Conservation (phyloP, 768 basidiomycete genomes). For the Mycena leptocephala region DNA sequence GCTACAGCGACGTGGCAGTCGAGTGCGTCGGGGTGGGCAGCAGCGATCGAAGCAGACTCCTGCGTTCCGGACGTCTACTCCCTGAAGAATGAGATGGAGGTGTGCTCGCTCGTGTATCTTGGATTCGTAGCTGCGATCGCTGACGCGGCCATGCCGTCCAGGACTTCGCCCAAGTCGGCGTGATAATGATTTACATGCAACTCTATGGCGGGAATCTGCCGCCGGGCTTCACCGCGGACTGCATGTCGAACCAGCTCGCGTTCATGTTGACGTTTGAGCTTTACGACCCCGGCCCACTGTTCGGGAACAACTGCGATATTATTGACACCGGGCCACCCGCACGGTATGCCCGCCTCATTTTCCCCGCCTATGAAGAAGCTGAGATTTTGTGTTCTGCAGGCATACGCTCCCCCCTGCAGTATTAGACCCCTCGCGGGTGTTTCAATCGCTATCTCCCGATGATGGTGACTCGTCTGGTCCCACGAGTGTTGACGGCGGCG, state of each 20-base stretch:
- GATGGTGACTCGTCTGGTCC: background rate
- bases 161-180: constrained; percentile 51
- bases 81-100: constrained; percentile 44
- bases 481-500: background rate
- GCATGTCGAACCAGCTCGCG: constrained; percentile 49
- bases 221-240: constrained; percentile 41
- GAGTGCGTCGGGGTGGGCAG: constrained; percentile 38
- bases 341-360: background rate
- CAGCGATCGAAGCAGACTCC: constrained; percentile 42
- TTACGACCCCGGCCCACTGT: constrained; percentile 44
- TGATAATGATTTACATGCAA: constrained; percentile 44
- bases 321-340: constrained; percentile 3
- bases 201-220: constrained; percentile 42
- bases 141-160: background rate
- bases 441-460: background rate
- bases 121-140: background rate
- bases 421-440: constrained; percentile 21
- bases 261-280: constrained; percentile 41
- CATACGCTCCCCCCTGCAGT: background rate
- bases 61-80: constrained; percentile 52
- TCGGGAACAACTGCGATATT: constrained; percentile 45
- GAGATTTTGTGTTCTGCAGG: background rate
- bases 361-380: background rate
- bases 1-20: constrained; percentile 38
- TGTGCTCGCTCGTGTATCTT: constrained; percentile 16